phyloP scores from a whole-genome alignment of 192 early-diverging fungal species.

The Mortierella claussenii region DNA sequence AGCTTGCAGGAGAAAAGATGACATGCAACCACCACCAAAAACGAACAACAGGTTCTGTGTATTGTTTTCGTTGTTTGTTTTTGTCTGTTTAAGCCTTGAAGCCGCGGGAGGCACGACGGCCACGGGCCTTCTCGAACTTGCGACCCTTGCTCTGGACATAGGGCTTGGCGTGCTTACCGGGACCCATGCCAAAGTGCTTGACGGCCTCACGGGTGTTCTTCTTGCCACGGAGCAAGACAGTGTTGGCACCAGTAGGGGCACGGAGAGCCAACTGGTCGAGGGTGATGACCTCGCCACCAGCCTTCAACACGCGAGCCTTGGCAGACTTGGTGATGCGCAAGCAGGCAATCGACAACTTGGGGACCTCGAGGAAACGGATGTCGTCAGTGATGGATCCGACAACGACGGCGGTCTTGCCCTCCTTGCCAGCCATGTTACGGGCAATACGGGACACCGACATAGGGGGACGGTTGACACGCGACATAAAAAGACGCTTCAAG shows the following conservation, averaged over 20 bases:
- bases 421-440: conserved; percentile 76
- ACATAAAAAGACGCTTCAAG: conserved; percentile 98
- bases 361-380: conserved; percentile 85
- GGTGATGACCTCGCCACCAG: conserved; percentile 98
- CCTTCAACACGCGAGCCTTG: conserved; percentile 97
- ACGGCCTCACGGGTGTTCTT: conserved; percentile 96
- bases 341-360: conserved; percentile 96
- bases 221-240: conserved; percentile 94
- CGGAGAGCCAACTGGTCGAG: conserved; percentile 99
- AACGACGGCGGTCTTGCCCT: conserved; percentile 90
- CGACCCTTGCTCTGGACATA: conserved; percentile 99
- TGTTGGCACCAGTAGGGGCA: conserved; percentile 96
- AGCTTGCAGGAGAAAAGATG: too few species aligned
- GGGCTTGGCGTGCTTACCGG: conserved; percentile 68
- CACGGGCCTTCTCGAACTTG: conserved; percentile 99
- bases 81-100: conserved; percentile 87
- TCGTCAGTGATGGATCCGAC: conserved; percentile 99
- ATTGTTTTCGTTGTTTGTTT: not conserved
- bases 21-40: conserved; percentile 10
- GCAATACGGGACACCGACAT: conserved; percentile 92
- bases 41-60: too few species aligned
- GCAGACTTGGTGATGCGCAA: conserved; percentile 96
- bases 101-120: conserved; percentile 98
- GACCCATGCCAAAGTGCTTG: conserved; percentile 95
- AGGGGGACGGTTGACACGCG: conserved; percentile 96